These are phyloP conservation scores for Penicillium atrosanguineum DNA, from an alignment of 495 filamentous ascomycete species.

Conservation along the genomic window DNA sequence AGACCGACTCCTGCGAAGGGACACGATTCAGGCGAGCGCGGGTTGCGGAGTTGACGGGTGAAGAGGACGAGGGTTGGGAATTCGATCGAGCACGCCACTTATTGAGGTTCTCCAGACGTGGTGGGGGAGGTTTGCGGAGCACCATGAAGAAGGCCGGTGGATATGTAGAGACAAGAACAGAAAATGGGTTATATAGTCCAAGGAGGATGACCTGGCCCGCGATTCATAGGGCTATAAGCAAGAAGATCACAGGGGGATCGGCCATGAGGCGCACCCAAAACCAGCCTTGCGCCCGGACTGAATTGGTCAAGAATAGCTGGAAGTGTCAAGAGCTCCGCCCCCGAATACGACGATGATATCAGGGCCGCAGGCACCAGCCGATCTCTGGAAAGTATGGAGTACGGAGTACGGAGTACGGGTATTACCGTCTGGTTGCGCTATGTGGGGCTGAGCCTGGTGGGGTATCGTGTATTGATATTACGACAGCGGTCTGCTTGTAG, in stretches of 20 bases:
- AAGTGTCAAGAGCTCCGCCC: neutral
- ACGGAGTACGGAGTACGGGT: neutral
- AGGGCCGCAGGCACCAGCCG: neutral
- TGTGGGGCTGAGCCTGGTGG: neutral
- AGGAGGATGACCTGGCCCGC: neutral
- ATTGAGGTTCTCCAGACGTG: constrained; percentile 37
- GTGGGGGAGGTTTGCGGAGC: constrained; percentile 46
- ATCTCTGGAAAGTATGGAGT: neutral
- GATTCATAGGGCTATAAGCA: neutral
- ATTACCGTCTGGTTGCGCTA: neutral
- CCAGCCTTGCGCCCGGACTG: neutral
- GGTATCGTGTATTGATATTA: neutral
- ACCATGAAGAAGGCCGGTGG: constrained; percentile 36
- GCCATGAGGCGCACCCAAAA: neutral
- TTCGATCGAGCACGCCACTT: constrained; percentile 33
- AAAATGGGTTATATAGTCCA: neutral
- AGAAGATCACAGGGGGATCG: neutral
- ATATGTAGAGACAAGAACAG: neutral
- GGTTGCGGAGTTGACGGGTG: constrained; percentile 32
- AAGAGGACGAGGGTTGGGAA: constrained; percentile 24
- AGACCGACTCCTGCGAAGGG: constrained; percentile 38
- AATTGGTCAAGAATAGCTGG: neutral
- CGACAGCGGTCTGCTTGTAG: neutral
- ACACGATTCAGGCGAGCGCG: constrained; percentile 30
- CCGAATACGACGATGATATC: neutral